These are phyloP conservation scores for Prunus dulcis DNA, from an alignment of 306 rosid genomes.

Conservation along the genomic window DNA sequence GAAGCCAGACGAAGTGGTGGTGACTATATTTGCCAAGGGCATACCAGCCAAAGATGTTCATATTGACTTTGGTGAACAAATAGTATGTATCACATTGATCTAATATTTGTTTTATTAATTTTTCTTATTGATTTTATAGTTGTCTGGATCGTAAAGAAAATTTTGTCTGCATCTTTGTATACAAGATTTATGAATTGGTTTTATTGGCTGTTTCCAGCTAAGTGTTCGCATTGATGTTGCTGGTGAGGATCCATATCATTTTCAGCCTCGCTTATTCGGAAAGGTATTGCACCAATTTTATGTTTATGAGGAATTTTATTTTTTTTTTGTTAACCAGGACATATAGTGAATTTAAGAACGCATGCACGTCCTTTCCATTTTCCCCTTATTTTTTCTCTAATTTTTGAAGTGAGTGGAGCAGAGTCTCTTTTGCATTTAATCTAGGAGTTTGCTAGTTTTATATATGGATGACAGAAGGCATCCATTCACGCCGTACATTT, in stretches of 20 bases:
- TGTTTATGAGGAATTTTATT: not conserved
- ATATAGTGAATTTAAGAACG: not conserved
- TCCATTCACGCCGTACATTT: conserved; percentile 6
- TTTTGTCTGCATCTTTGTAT: conserved; percentile 1
- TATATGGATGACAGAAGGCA: not conserved
- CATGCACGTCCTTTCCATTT: not conserved
- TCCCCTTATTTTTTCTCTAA: not conserved
- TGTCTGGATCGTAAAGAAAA: not conserved
- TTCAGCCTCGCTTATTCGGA: conserved; percentile 77
- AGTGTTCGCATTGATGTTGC: conserved; percentile 60
- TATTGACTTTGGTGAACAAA: conserved; percentile 84
- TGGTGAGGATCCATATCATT: conserved; percentile 61
- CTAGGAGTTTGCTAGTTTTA: conserved; percentile 9
- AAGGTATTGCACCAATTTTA: conserved; percentile 49
- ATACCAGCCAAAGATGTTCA: conserved; percentile 47
- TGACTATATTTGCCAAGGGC: conserved; percentile 81
- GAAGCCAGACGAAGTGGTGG: conserved; percentile 67
- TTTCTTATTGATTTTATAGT: not conserved
- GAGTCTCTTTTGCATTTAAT: not conserved
- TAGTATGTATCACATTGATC: conserved; percentile 45
- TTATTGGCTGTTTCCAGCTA: conserved; percentile 46
- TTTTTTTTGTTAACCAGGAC: not conserved
- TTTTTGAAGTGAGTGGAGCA: not conserved
- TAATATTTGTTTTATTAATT: not conserved
- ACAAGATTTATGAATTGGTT: conserved; percentile 7